Evolutionary conservation across 768 basidiomycete genomes (phyloP).

Genomic region (Kwoniella sp.): DNA sequence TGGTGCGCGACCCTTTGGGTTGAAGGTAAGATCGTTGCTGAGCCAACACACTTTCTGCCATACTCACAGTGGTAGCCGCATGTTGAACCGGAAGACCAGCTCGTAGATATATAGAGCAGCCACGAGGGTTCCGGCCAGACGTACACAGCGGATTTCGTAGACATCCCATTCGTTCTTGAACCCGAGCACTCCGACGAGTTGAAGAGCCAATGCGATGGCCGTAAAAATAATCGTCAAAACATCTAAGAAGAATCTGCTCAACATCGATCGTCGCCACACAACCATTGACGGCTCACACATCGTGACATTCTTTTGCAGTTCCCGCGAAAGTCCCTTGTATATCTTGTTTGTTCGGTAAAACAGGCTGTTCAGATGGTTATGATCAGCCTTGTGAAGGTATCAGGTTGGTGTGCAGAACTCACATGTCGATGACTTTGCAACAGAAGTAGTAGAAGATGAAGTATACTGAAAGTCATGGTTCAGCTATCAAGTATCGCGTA

Average conservation of each 20-base stretch:
- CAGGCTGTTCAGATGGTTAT: too few relatives aligned
- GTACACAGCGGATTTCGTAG: constrained; percentile 17
- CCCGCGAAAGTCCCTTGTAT: constrained; percentile 7
- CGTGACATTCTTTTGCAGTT: constrained; percentile 31
- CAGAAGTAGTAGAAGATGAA: constrained; percentile 25
- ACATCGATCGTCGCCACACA: neutral
- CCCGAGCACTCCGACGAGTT: constrained; percentile 24
- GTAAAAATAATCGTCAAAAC: constrained; percentile 32
- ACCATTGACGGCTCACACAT: constrained; percentile 27
- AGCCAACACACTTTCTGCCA: neutral
- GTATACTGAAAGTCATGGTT: constrained; percentile 6
- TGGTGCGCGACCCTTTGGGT: constrained; percentile 32
- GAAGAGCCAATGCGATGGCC: constrained; percentile 23
- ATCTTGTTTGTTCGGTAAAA: constrained; percentile 11
- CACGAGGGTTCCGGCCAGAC: constrained; percentile 21
- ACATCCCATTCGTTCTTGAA: constrained; percentile 18
- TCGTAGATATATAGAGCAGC: constrained; percentile 31
- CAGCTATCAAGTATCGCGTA: neutral
- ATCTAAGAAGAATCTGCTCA: constrained; percentile 7
- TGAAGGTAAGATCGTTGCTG: neutral
- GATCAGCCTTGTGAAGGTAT: too few relatives aligned
- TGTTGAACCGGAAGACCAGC: constrained; percentile 29
- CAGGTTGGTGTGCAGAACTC: too few relatives aligned
- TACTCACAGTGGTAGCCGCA: constrained; percentile 36
- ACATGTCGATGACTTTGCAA: constrained; percentile 19